Conservation (phyloP, 2,329 filamentous ascomycete genomes). For the Cadophora sp. region DNA sequence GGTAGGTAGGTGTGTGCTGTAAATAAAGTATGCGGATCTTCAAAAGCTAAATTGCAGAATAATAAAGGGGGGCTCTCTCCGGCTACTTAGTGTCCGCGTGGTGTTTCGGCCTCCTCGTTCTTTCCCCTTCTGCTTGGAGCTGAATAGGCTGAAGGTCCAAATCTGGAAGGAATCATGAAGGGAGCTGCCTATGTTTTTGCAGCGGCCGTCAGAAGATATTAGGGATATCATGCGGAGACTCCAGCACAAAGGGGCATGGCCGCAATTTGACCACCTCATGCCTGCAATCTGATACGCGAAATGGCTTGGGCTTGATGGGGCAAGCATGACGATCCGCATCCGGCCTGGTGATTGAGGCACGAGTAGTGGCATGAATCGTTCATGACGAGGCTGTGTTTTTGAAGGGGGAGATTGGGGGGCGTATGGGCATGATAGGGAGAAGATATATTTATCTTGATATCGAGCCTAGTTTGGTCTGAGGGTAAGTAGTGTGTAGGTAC, state of each 20-base stretch:
- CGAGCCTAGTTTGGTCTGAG: neutral
- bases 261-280: conserved; percentile 30
- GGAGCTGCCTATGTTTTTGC: conserved; percentile 17
- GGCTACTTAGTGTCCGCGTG: conserved; percentile 25
- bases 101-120: conserved; percentile 20
- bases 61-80: conserved; percentile 23
- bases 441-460: neutral
- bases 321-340: conserved; percentile 15
- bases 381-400: conserved; percentile 9
- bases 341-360: conserved; percentile 24
- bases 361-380: neutral
- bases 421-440: neutral
- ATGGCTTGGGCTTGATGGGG: conserved; percentile 11
- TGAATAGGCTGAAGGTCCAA: conserved; percentile 5
- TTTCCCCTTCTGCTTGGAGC: conserved; percentile 13
- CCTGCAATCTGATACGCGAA: conserved; percentile 33
- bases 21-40: conserved; percentile 25
- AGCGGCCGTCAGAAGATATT: neutral
- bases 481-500: neutral
- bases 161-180: neutral
- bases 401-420: neutral
- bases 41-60: conserved; percentile 26
- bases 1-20: neutral
- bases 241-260: conserved; percentile 12
- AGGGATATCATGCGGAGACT: conserved; percentile 14